phyloP scores from a whole-genome alignment of 2,329 filamentous ascomycete genomes.

The Harringtonia lauricola region DNA sequence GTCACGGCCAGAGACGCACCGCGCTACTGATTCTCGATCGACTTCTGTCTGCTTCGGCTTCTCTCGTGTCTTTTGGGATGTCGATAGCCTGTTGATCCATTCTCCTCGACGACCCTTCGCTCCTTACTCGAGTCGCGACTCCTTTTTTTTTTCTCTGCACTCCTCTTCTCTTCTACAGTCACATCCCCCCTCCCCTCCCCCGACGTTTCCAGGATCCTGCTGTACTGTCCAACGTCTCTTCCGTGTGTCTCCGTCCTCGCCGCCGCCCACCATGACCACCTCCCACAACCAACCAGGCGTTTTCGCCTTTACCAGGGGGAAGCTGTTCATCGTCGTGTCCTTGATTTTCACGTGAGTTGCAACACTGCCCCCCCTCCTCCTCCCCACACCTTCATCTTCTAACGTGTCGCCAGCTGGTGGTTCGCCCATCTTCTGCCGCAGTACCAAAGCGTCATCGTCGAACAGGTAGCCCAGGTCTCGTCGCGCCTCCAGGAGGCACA shows the following conservation, averaged over 20 bases:
- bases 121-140: too few relatives aligned
- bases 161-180: too few relatives aligned
- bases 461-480: constrained; percentile 23
- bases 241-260: neutral
- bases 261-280: constrained; percentile 11
- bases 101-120: too few relatives aligned
- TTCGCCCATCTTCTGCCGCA: constrained; percentile 30
- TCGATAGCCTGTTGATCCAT: too few relatives aligned
- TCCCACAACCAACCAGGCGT: constrained; percentile 11
- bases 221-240: neutral
- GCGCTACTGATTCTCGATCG: neutral
- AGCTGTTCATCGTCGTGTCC: constrained; percentile 22
- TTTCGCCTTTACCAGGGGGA: constrained; percentile 23
- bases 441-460: constrained; percentile 31
- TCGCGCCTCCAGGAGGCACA: constrained; percentile 27
- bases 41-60: neutral
- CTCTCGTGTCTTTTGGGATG: neutral
- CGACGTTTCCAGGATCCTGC: too few relatives aligned
- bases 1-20: neutral
- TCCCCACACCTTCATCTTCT: neutral
- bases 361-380: neutral
- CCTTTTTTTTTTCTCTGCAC: too few relatives aligned
- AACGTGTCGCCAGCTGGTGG: constrained; percentile 39
- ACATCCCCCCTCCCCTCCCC: too few relatives aligned
- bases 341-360: constrained; percentile 26